Conservation (phyloP, 208 protist genomes). For the Leishmania arabica region DNA sequence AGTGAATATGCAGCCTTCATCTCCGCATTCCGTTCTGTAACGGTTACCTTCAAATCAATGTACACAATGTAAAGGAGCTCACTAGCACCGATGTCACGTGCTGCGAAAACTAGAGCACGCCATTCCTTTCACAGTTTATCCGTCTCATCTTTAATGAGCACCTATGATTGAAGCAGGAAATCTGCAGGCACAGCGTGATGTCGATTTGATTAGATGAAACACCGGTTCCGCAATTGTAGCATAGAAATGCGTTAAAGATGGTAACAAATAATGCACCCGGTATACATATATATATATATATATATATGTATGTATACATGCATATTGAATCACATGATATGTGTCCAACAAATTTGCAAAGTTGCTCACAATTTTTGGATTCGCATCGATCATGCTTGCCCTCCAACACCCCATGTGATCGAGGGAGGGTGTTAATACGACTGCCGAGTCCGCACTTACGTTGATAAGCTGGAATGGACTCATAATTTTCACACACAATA, state of each 20-base stretch:
- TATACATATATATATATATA: not conserved
- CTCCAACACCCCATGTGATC: constrained; percentile 41
- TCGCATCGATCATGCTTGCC: constrained; percentile 27
- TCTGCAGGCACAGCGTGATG: constrained; percentile 36
- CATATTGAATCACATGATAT: constrained; percentile 9
- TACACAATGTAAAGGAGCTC: constrained; percentile 53
- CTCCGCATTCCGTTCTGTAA: constrained; percentile 19
- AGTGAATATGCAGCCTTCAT: constrained; percentile 45
- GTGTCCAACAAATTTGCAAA: constrained; percentile 30
- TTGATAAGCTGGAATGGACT: constrained; percentile 31
- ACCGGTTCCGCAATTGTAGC: constrained; percentile 49
- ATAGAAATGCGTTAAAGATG: constrained; percentile 41
- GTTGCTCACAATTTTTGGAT: constrained; percentile 31
- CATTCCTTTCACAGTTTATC: constrained; percentile 19
- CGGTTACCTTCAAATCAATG: constrained; percentile 35
- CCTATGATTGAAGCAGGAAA: constrained; percentile 54
- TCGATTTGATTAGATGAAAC: constrained; percentile 14
- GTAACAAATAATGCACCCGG: constrained; percentile 24
- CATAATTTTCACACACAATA: constrained; percentile 13
- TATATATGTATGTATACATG: not conserved
- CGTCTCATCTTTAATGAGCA: constrained; percentile 42
- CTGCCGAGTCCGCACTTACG: not conserved
- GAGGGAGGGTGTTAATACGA: constrained; percentile 14
- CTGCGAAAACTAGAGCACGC: constrained; percentile 35
- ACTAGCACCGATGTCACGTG: constrained; percentile 16